Evolutionary conservation across 441 rosid genomes (phyloP).

Genomic region (Hura crepitans): DNA sequence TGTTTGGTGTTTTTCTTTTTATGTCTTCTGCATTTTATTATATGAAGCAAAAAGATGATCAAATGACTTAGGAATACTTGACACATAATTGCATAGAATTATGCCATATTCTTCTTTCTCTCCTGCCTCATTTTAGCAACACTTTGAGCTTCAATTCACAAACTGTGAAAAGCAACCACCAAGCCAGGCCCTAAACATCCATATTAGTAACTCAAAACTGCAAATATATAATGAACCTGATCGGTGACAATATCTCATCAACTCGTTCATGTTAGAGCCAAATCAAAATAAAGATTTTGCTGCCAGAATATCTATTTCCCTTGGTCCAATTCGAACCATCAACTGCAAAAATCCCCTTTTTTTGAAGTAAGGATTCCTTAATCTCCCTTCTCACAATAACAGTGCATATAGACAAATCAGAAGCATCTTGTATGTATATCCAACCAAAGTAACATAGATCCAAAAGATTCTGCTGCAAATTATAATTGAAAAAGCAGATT

Average conservation of each 20-base stretch:
- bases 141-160: background rate
- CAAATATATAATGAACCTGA: background rate
- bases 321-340: background rate
- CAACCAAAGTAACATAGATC: background rate
- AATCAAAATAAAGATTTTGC: too few relatives aligned
- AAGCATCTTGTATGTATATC: background rate
- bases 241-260: too few relatives aligned
- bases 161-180: background rate
- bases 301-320: background rate
- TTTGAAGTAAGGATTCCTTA: background rate
- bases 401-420: background rate
- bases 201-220: too few relatives aligned
- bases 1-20: background rate
- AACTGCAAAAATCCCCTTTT: background rate
- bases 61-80: background rate
- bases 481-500: conserved; percentile 10
- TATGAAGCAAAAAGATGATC: background rate
- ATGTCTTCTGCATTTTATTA: too few relatives aligned
- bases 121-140: background rate
- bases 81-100: background rate
- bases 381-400: too few relatives aligned
- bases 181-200: background rate
- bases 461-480: background rate
- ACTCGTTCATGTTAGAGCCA: too few relatives aligned
- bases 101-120: background rate